Percentiles rank a stretch among this genome's conserved stretches.
These are phyloP conservation scores for Tetracladium marchalianum DNA, from an alignment of 495 filamentous ascomycete species.

Conservation along the genomic window DNA sequence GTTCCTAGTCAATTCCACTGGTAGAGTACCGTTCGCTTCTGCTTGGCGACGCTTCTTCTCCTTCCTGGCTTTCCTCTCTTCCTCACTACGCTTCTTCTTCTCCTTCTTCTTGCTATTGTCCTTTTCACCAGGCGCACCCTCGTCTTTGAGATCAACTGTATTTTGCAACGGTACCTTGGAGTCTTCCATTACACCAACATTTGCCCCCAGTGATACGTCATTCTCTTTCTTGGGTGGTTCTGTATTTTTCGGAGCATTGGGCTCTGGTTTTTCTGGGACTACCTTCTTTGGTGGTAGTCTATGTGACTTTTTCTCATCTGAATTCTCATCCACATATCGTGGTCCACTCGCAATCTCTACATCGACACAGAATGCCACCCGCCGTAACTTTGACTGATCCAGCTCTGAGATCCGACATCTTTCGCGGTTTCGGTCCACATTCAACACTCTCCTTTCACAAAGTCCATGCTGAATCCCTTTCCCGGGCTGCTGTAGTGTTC, in stretches of 20 bases:
- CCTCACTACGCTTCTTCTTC: constrained; percentile 86
- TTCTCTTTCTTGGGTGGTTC: constrained; percentile 48
- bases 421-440: constrained; percentile 71
- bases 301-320: constrained; percentile 28
- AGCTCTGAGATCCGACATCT: constrained; percentile 71
- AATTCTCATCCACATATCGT: constrained; percentile 38
- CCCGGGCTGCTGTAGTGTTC: constrained; percentile 26
- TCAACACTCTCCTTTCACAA: constrained; percentile 74
- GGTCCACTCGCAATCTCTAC: constrained; percentile 78
- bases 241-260: constrained; percentile 54
- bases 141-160: constrained; percentile 25
- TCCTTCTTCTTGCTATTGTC: constrained; percentile 66
- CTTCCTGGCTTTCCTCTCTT: constrained; percentile 75
- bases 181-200: constrained; percentile 33
- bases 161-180: constrained; percentile 20
- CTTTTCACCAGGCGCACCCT: constrained; percentile 26
- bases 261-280: constrained; percentile 58
- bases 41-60: constrained; percentile 71
- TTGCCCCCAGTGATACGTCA: constrained; percentile 31
- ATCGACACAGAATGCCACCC: constrained; percentile 92
- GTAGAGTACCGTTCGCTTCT: constrained; percentile 71
- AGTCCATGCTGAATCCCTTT: constrained; percentile 39
- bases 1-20: constrained; percentile 63
- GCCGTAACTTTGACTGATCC: constrained; percentile 66
- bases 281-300: constrained; percentile 51